A percentile compares a stretch with the other conserved stretches of the same genome.
Conservation (phyloP, 805 yeast genomes). For the Hanseniaspora mollemarum region DNA sequence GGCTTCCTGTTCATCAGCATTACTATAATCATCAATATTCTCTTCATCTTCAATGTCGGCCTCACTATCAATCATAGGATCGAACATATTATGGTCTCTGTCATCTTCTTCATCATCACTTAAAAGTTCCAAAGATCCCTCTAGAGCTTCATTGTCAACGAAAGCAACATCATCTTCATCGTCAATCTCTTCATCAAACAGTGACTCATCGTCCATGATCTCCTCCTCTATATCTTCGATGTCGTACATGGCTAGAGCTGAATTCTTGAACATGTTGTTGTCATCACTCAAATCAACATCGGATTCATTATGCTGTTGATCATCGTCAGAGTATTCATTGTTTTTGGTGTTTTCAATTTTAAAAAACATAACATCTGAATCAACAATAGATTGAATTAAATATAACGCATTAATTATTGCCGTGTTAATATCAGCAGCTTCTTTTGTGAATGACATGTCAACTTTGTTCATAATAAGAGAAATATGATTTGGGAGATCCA, state of each 20-base stretch:
- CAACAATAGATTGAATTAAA: background rate
- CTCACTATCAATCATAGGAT: conserved; percentile 25
- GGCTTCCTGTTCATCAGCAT: conserved; percentile 21
- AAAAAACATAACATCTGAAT: background rate
- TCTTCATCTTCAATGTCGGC: conserved; percentile 24
- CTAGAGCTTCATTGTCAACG: conserved; percentile 27
- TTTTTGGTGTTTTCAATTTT: conserved; percentile 32
- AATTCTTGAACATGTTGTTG: conserved; percentile 70
- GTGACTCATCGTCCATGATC: conserved; percentile 38
- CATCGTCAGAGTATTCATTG: conserved; percentile 47
- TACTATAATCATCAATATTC: conserved; percentile 28
- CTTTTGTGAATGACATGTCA: conserved; percentile 36
- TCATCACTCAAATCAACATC: conserved; percentile 61
- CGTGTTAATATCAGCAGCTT: conserved; percentile 4
- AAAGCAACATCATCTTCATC: conserved; percentile 34
- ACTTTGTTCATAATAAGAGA: conserved; percentile 50
- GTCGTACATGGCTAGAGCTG: conserved; percentile 91
- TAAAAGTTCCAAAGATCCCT: conserved; percentile 29
- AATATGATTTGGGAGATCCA: conserved; percentile 47
- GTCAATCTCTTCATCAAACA: conserved; percentile 38
- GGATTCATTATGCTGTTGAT: conserved; percentile 38
- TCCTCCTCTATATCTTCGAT: conserved; percentile 59
- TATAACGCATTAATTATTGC: background rate
- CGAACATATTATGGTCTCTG: conserved; percentile 26
- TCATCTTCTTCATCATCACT: conserved; percentile 29